Evolutionary conservation across 345 rosid species (phyloP), one percentile per base, ranked within the genome.

Genomic region (Eucalyptus viminalis): DNA sequence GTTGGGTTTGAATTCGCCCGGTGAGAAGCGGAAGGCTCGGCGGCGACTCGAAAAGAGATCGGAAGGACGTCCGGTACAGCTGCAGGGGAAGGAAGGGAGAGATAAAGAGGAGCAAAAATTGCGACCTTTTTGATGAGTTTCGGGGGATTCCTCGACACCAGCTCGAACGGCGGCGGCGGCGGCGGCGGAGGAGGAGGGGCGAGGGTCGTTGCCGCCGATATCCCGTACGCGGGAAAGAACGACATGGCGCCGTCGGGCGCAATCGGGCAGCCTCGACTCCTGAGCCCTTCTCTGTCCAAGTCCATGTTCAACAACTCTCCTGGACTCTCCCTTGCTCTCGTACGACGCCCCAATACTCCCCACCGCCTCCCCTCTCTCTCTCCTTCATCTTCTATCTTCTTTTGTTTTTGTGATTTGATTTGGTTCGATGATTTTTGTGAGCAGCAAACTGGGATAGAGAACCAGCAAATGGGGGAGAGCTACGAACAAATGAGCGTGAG

Each of bases 301-400:
- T 90, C 93, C 92, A 93, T 94, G 93, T 96, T 96, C 94, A 93
- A 76, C 85, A 76, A 80, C 93, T 93, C 97, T n/a, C 94, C 98
- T 1, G 97, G 97, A 80, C 98, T 96, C 90, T 96, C 98, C n/a
- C 97, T 95, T 19, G 97, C 96, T 86, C 96, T 96, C 34, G 97
- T 95, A 95, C 89, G 69, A 1, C 43, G 58, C 16, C 22, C 25
- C 10, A 62, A 62, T 19, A 31, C 49, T 53, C 8, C 7, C 14
- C 17, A 6, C 51, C 4, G 16, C 8, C 13, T 53, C 58, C 25
- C 58, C 58, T 1, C 58, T 72, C 44, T 31, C 6, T 34, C 34
- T 44, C 1, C 13, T 60, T 72, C 11, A 4, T 11, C 25, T 49
- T 19, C 47, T 19, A 5, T 56, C 4, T 51, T 37, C 56, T 76